Evolutionary conservation across 305 asterid species (phyloP), one percentile per base, ranked within the genome.

Genomic region (Rubia tinctorum): DNA sequence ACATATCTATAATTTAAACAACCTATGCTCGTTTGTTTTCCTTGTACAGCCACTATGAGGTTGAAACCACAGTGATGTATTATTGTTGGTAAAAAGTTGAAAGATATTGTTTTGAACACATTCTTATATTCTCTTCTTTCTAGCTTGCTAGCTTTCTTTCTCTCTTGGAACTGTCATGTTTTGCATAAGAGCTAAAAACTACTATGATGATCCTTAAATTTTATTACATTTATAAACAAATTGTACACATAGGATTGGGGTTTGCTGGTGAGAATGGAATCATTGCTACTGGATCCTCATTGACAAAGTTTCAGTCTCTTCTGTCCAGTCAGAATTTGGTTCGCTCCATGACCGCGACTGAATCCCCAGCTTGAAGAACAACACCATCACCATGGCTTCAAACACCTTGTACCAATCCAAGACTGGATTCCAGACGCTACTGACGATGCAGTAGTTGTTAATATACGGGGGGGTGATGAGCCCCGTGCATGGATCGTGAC

Each of bases 381-480:
- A 66, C 69, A 84, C 78, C 95, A 91, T 86, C 42, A 91, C 98
- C 81, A 93, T 40, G 15, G 83, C 85, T 74, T 90, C 93, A 64
- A 93, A 90, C 0, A 88, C 75, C 74, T 74, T 88, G 7, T 68
- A 59, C 7, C 71, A 71, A 51, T 91, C 96, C 92, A 94, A 27
- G 8, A 77, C 2, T 66, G 76, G 77, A 42, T 94, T 94, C 97
- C 98, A 94, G 7, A 76, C 69, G 18, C 98, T 97, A 73, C 98
- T 94, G 51, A 94, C 98, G 7, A 91, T 91, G 81, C 97, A 94
- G 84, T 91, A 91, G 77, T 91, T 90, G 80, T 77, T 82, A 87
- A 89, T 86, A 43, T 87, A 91, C 7, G 98, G 98, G n/a, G 84
- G 90, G 95, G 84, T 93, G 98, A 78, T 93, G 98, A 7, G 88